Percentiles rank a stretch among this genome's conserved stretches.
Evolutionary conservation across 176 grass and related monocot species (phyloP).

Genomic region (Poa pratensis): DNA sequence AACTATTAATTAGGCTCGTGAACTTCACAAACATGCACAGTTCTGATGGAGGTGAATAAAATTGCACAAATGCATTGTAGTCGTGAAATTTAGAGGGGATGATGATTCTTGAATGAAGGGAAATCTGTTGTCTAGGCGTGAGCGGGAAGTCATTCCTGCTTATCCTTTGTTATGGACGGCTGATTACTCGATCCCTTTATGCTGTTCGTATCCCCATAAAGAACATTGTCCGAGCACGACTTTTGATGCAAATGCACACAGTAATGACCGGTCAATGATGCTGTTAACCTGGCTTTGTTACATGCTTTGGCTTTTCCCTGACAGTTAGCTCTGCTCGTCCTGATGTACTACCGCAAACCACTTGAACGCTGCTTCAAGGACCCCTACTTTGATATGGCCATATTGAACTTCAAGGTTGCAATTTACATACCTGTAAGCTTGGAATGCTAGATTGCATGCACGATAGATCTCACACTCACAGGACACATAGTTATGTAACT

Average conservation of each 20-base stretch:
- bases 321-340: constrained; percentile 38
- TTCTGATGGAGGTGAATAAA: constrained; percentile 1
- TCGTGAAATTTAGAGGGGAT: constrained; percentile 13
- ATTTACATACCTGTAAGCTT: background rate
- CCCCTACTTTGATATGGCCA: background rate
- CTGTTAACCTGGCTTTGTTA: constrained; percentile 64
- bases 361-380: constrained; percentile 25
- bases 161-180: constrained; percentile 30
- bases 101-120: constrained; percentile 38
- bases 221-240: constrained; percentile 63
- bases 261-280: constrained; percentile 77
- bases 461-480: constrained; percentile 7
- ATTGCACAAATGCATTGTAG: background rate
- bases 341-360: constrained; percentile 15
- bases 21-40: constrained; percentile 14
- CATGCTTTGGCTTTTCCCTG: constrained; percentile 53
- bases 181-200: constrained; percentile 44
- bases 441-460: background rate
- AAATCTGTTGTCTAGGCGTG: constrained; percentile 57
- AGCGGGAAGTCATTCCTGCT: constrained; percentile 52
- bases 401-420: background rate
- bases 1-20: background rate
- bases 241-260: constrained; percentile 88
- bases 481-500: background rate
- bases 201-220: constrained; percentile 60